Percentiles rank a stretch among this genome's conserved stretches.
Evolutionary conservation across 176 grass and related monocot genomes (phyloP).

Genomic region (bread wheat (Triticum aestivum)): IWGSC_CS_RefSeq_v2.1 NC_057796.1:222741761-222742260

Average conservation of each 20-base stretch:
- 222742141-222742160: neutral
- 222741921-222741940: neutral
- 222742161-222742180: neutral
- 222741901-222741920: slow-evolving; percentile 1
- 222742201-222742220: neutral
- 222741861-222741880: slow-evolving; percentile 70
- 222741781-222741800: slow-evolving; percentile 83
- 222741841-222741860: slow-evolving; percentile 79
- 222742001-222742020: neutral
- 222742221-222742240: neutral
- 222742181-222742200: neutral
- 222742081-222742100: neutral
- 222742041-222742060: neutral
- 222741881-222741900: slow-evolving; percentile 58
- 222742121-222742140: slow-evolving; percentile 7
- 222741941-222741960: neutral
- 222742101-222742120: slow-evolving; percentile 3
- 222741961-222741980: neutral
- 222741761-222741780: slow-evolving; percentile 59
- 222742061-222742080: neutral
- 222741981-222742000: neutral
- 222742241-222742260: neutral
- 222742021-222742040: neutral
- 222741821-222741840: slow-evolving; percentile 65
- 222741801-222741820: slow-evolving; percentile 64